phyloP scores from a whole-genome alignment of 73 alveolate genomes.

The Blepharisma japonicum region DNA sequence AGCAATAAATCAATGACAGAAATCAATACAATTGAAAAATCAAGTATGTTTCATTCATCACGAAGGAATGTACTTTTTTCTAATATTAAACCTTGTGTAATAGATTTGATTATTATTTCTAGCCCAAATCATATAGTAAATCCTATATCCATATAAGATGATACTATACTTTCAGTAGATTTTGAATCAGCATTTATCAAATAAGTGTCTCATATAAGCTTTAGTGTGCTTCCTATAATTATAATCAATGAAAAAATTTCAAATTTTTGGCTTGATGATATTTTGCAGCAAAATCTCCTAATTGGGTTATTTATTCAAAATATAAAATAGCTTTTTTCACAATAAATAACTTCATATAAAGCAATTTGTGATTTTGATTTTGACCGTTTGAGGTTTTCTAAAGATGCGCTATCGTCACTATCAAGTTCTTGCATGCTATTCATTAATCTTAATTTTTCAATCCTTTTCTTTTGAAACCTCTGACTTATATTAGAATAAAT shows the following conservation, averaged over 20 bases:
- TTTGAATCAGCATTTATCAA: background rate
- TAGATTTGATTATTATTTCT: slow-evolving; percentile 24
- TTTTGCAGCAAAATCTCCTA: slow-evolving; percentile 19
- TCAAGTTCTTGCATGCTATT: no score
- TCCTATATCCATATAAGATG: slow-evolving; percentile 54
- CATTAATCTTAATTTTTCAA: no score
- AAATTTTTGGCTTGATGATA: background rate
- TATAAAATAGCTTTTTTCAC: background rate
- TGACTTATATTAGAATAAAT: no score
- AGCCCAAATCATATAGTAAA: slow-evolving; percentile 51
- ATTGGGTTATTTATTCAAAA: background rate
- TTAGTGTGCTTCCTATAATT: background rate
- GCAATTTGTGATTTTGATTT: no score
- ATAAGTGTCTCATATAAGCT: slow-evolving; percentile 27
- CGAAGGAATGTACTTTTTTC: slow-evolving; percentile 28
- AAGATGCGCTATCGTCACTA: no score
- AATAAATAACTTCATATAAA: background rate
- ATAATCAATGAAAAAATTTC: background rate
- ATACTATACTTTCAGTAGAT: background rate
- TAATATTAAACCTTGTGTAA: slow-evolving; percentile 39
- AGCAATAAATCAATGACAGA: slow-evolving; percentile 71
- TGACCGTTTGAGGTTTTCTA: no score
- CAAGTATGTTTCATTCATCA: slow-evolving; percentile 54
- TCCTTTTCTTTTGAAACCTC: no score
- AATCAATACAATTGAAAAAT: slow-evolving; percentile 23